phyloP scores from a whole-genome alignment of 2,329 filamentous ascomycete species.

The Neonectria ditissima region DNA sequence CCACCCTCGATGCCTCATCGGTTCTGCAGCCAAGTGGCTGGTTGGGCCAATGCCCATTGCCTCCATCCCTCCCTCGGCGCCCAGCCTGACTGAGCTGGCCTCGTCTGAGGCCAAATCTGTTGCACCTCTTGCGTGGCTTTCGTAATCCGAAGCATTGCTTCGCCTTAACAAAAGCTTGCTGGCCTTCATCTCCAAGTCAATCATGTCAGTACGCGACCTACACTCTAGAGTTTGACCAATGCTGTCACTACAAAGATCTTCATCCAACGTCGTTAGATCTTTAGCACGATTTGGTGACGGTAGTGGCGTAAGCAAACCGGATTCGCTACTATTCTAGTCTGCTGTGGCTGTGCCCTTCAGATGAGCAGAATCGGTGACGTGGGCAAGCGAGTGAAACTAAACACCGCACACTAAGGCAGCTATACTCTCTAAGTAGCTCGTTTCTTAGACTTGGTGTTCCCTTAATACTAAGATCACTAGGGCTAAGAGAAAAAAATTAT shows the following conservation, averaged over 20 bases:
- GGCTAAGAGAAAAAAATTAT: too few relatives aligned
- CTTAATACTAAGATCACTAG: too few relatives aligned
- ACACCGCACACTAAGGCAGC: too few relatives aligned
- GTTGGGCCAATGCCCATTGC: neutral
- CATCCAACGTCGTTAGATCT: neutral
- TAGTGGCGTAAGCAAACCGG: slow-evolving; percentile 8
- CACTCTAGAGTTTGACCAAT: neutral
- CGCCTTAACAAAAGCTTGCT: neutral
- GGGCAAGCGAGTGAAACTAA: too few relatives aligned
- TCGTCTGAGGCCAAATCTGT: slow-evolving; percentile 7
- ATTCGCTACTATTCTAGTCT: slow-evolving; percentile 9
- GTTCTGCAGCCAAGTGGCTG: neutral
- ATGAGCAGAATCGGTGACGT: slow-evolving; percentile 6
- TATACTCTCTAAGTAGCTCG: too few relatives aligned
- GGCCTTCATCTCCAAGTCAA: neutral
- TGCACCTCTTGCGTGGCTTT: neutral
- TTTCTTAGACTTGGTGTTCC: too few relatives aligned
- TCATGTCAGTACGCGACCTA: neutral
- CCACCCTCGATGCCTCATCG: slow-evolving; percentile 16
- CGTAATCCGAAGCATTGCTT: slow-evolving; percentile 2
- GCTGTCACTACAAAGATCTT: neutral
- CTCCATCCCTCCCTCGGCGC: slow-evolving; percentile 2
- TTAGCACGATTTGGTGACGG: neutral
- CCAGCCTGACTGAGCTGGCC: slow-evolving; percentile 4
- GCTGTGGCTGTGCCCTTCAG: slow-evolving; percentile 15